phyloP scores from a whole-genome alignment of 2,329 filamentous ascomycete genomes.

The Xylariaceae sp. region DNA sequence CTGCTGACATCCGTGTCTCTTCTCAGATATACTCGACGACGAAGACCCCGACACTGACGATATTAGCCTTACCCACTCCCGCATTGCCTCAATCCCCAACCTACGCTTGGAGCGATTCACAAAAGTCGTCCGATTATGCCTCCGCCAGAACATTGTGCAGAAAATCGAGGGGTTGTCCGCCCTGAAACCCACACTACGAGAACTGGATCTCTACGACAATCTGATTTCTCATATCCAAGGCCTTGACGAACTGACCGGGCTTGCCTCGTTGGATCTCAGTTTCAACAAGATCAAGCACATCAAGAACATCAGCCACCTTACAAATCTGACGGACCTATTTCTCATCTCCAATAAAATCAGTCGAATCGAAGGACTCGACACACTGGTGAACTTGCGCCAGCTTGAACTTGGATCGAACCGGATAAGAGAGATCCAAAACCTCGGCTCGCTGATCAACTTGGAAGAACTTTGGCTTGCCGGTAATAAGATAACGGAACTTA shows the following conservation, averaged over 20 bases:
- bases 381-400: slow-evolving; percentile 69
- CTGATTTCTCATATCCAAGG: slow-evolving; percentile 82
- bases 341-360: slow-evolving; percentile 94
- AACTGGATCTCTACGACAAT: slow-evolving; percentile 96
- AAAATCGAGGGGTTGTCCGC: slow-evolving; percentile 69
- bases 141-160: slow-evolving; percentile 87
- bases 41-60: slow-evolving; percentile 64
- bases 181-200: slow-evolving; percentile 64
- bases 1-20: slow-evolving; percentile 2
- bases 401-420: slow-evolving; percentile 90
- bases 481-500: slow-evolving; percentile 88
- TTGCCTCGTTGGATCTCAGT: slow-evolving; percentile 81
- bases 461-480: slow-evolving; percentile 92
- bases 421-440: slow-evolving; percentile 81
- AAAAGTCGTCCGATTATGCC: slow-evolving; percentile 71
- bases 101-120: slow-evolving; percentile 81
- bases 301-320: slow-evolving; percentile 77
- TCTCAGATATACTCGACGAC: slow-evolving; percentile 55
- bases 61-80: slow-evolving; percentile 85
- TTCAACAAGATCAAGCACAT: slow-evolving; percentile 99
- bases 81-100: slow-evolving; percentile 71
- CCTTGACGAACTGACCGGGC: slow-evolving; percentile 69
- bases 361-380: slow-evolving; percentile 78
- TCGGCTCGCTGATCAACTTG: slow-evolving; percentile 72
- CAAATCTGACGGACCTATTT: slow-evolving; percentile 75